Conservation (phyloP, 345 rosid species). For the Carallia pectinifolia region DNA sequence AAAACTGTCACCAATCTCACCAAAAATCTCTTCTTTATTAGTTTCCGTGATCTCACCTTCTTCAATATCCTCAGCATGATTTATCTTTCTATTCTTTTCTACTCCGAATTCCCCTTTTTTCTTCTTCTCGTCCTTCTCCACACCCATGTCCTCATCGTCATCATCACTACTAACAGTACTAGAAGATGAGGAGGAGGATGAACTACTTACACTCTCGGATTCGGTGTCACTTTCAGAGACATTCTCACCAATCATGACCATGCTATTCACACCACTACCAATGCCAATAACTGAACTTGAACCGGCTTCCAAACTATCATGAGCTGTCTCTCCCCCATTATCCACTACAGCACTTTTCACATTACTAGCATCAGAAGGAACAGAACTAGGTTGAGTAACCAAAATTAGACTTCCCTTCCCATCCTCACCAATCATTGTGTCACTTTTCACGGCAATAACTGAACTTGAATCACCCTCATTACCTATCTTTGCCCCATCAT, state of each 20-base stretch:
- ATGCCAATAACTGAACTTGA: conserved; percentile 1
- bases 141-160: conserved; percentile 5
- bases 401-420: background rate
- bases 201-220: conserved; percentile 40
- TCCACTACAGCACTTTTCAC: background rate
- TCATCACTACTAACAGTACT: conserved; percentile 22
- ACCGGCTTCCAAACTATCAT: background rate
- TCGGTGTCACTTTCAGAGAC: conserved; percentile 28
- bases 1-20: conserved; percentile 19
- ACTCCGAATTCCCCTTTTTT: background rate
- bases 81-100: background rate
- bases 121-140: background rate
- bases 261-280: conserved; percentile 25
- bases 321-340: background rate
- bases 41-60: conserved; percentile 27
- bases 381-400: background rate
- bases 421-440: background rate
- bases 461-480: conserved; percentile 11
- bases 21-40: conserved; percentile 10
- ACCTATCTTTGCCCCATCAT: background rate
- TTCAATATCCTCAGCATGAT: conserved; percentile 18
- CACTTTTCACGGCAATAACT: conserved; percentile 21
- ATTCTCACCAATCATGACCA: conserved; percentile 17
- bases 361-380: background rate
- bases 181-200: conserved; percentile 43